phyloP scores from a whole-genome alignment of 2,329 filamentous ascomycete species.

The Exophiala oligosperma region DNA sequence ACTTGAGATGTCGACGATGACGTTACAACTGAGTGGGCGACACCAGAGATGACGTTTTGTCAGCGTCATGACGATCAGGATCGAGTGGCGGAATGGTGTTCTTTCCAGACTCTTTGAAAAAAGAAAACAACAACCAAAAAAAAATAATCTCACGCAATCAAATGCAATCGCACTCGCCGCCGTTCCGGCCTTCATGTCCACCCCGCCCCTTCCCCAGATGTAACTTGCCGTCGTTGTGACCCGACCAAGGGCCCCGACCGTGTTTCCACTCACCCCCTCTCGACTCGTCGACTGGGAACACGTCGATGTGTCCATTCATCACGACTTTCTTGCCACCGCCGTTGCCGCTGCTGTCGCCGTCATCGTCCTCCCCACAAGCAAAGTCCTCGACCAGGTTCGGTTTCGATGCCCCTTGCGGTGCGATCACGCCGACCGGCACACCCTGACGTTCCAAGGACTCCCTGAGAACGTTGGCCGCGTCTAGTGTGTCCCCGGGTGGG shows the following conservation, averaged over 20 bases:
- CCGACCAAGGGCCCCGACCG: constrained; percentile 38
- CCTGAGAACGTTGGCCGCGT: constrained; percentile 36
- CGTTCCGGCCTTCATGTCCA: constrained; percentile 48
- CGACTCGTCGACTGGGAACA: constrained; percentile 39
- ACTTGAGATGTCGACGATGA: constrained; percentile 23
- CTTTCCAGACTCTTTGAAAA: no score
- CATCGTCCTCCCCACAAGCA: background rate
- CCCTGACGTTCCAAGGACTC: constrained; percentile 31
- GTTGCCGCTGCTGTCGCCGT: background rate
- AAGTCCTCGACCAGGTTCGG: constrained; percentile 41
- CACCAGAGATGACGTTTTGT: no score
- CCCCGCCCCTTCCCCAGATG: constrained; percentile 41
- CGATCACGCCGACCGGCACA: constrained; percentile 32
- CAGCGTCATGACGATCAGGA: no score
- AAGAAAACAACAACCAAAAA: background rate
- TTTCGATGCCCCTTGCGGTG: constrained; percentile 30
- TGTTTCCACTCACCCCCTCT: constrained; percentile 34
- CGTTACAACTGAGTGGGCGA: constrained; percentile 29
- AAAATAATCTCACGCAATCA: constrained; percentile 4
- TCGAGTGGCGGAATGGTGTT: no score
- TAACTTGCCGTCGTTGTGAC: constrained; percentile 34
- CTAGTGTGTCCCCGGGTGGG: constrained; percentile 40
- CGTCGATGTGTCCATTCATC: constrained; percentile 47
- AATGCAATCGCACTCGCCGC: constrained; percentile 43
- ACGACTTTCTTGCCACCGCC: constrained; percentile 30